Percentiles rank a stretch among this genome's conserved stretches.
phyloP scores from a whole-genome alignment of 1,139 yeast genomes.

The Yamadazyma triangularis region DNA sequence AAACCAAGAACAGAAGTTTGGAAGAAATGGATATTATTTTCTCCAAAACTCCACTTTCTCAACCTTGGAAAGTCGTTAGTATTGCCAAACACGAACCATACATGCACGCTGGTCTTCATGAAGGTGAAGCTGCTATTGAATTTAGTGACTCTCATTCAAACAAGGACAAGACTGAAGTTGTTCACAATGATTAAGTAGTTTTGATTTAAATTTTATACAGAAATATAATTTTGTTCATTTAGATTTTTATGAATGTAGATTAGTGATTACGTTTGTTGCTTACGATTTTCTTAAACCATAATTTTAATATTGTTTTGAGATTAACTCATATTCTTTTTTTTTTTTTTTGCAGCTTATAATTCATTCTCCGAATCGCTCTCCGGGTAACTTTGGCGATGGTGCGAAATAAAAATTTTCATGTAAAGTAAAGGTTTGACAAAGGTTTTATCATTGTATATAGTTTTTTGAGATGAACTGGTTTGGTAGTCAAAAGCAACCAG shows the following conservation, averaged over 20 bases:
- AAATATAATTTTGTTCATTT: background rate
- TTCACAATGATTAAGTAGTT: constrained; percentile 2
- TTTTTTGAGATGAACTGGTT: constrained; percentile 60
- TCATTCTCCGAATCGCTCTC: no score
- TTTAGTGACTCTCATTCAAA: background rate
- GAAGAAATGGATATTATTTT: constrained; percentile 63
- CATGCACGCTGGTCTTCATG: constrained; percentile 18
- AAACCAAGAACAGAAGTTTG: constrained; percentile 54
- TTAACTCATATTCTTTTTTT: no score
- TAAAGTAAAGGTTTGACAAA: no score
- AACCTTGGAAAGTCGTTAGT: constrained; percentile 36
- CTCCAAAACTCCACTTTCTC: constrained; percentile 28
- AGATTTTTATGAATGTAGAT: no score
- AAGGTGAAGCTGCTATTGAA: constrained; percentile 7
- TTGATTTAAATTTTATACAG: constrained; percentile 1
- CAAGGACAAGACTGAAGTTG: background rate
- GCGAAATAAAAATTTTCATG: no score
- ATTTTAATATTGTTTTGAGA: no score
- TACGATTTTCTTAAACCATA: no score
- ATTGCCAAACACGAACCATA: constrained; percentile 32
- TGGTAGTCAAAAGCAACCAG: constrained; percentile 37
- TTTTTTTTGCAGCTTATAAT: no score
- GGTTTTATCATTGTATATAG: no score
- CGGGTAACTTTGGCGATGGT: no score
- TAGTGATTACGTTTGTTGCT: no score